Evolutionary conservation across 306 rosid genomes (phyloP).

Genomic region (Sesbania bispinosa): DNA sequence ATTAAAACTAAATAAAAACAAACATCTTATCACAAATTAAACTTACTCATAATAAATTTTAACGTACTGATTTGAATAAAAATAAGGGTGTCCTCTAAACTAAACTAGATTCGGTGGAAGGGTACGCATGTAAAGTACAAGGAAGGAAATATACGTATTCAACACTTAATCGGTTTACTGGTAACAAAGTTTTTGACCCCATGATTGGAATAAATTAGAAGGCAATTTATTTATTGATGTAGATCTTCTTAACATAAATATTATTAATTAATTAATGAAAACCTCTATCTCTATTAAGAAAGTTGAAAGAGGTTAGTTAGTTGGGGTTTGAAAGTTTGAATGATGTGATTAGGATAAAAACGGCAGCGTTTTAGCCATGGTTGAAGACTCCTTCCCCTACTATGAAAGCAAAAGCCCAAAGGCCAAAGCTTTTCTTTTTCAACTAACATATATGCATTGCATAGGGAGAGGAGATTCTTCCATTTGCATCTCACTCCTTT

Average conservation of each 20-base stretch:
- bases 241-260: neutral
- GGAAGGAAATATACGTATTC: too few relatives aligned
- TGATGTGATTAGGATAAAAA: too few relatives aligned
- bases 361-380: conserved; percentile 22
- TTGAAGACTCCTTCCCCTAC: neutral
- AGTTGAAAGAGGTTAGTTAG: conserved; percentile 18
- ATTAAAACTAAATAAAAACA: too few relatives aligned
- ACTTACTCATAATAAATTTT: too few relatives aligned
- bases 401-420: conserved; percentile 18
- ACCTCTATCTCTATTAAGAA: neutral
- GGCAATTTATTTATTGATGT: neutral
- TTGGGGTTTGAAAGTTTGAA: neutral
- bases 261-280: neutral
- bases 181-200: neutral
- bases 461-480: conserved; percentile 17
- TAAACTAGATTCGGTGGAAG: too few relatives aligned
- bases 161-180: neutral
- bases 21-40: too few relatives aligned
- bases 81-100: too few relatives aligned
- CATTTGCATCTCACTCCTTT: conserved; percentile 12
- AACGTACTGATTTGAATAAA: too few relatives aligned
- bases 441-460: conserved; percentile 27
- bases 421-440: neutral
- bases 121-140: too few relatives aligned
- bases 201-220: neutral